Evolutionary conservation across 164 flowering plant genomes (phyloP).

Genomic region (Berberis thunbergii): DNA sequence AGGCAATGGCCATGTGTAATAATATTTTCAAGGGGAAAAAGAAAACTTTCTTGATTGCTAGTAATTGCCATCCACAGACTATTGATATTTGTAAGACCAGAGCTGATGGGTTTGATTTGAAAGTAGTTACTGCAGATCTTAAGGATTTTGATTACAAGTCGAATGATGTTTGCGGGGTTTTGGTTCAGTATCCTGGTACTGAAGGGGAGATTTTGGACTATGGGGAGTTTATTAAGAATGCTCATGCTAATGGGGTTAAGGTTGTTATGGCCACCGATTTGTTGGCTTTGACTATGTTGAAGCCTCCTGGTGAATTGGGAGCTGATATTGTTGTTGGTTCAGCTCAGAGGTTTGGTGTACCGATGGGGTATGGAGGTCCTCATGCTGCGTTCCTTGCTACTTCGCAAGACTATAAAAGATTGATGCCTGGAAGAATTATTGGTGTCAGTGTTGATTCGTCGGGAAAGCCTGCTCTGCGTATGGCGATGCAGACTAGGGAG

Average conservation of each 20-base stretch:
- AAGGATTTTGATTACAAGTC: constrained; percentile 70
- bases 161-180: constrained; percentile 92
- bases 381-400: constrained; percentile 98
- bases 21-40: constrained; percentile 73
- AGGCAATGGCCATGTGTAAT: constrained; percentile 99
- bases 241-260: constrained; percentile 92
- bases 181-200: constrained; percentile 97
- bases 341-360: constrained; percentile 96
- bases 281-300: constrained; percentile 82
- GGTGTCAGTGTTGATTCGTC: constrained; percentile 94
- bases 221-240: constrained; percentile 75
- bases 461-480: constrained; percentile 86
- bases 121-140: constrained; percentile 59
- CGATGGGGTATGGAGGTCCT: constrained; percentile 99
- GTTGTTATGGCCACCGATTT: constrained; percentile 96
- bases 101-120: constrained; percentile 77
- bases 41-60: constrained; percentile 85
- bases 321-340: constrained; percentile 92
- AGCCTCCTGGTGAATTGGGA: constrained; percentile 95
- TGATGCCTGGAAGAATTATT: constrained; percentile 99
- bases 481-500: constrained; percentile 99
- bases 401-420: constrained; percentile 92
- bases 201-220: constrained; percentile 89
- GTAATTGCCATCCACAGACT: constrained; percentile 86
- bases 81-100: constrained; percentile 87